Evolutionary conservation across 176 grass and related monocot genomes (phyloP).

Genomic region (Oryza longistaminata): DNA sequence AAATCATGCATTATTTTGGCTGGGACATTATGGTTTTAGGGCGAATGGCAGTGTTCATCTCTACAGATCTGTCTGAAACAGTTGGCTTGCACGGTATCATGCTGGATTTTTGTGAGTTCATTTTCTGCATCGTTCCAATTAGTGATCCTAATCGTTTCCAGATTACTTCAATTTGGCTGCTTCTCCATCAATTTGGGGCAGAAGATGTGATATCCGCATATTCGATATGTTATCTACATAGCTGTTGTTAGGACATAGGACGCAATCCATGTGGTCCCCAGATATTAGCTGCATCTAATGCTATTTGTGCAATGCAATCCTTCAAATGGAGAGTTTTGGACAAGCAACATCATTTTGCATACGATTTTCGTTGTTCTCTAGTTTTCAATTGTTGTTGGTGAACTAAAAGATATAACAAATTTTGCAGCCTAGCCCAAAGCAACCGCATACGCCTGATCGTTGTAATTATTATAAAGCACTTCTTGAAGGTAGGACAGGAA

Average conservation of each 20-base stretch:
- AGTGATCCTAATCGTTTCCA: constrained; percentile 16
- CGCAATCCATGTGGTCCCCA: constrained; percentile 33
- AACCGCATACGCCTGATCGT: constrained; percentile 51
- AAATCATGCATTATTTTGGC: background rate
- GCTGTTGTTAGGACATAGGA: constrained; percentile 15
- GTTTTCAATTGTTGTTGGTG: background rate
- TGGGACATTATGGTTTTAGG: background rate
- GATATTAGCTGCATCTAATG: constrained; percentile 27
- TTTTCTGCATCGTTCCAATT: constrained; percentile 20
- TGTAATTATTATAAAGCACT: constrained; percentile 54
- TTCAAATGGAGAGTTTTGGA: background rate
- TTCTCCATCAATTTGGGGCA: constrained; percentile 42
- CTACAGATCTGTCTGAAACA: background rate
- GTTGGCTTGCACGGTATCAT: background rate
- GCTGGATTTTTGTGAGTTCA: constrained; percentile 14
- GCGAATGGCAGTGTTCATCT: constrained; percentile 4
- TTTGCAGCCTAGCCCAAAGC: constrained; percentile 67
- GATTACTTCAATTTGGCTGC: constrained; percentile 14
- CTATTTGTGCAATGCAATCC: constrained; percentile 7
- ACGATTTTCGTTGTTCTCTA: background rate
- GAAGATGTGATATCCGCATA: constrained; percentile 27
- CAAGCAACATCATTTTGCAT: constrained; percentile 11
- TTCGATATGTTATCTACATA: constrained; percentile 28
- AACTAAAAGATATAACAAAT: constrained; percentile 23
- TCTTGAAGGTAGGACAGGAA: constrained; percentile 52